Evolutionary conservation across 352 stramenopile genomes (phyloP), one percentile per base, ranked within the genome.

Genomic region (Globisporangium nodosum): DNA sequence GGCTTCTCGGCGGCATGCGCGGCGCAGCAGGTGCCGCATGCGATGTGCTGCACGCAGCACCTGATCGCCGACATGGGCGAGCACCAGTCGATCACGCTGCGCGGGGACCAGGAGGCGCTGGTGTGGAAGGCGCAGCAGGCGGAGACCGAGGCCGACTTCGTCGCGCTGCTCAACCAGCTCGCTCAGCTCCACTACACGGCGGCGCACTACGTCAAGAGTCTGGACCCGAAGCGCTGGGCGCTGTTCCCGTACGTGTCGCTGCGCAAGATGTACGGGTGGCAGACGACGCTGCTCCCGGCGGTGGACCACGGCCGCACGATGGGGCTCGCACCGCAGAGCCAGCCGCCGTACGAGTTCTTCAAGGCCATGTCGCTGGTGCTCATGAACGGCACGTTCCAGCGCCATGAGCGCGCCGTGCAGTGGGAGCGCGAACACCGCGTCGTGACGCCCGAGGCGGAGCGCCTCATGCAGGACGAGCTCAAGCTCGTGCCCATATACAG

Each of bases 241-340:
- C n/a, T 83, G 15, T 83, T 77, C 57, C 74, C 74, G 49, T 68
- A 78, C 52, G 45, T 78, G 52, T 54, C 69, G 5, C 48, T 68
- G 47, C 58, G 69, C 16, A 70, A 77, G 57, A 62, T 83, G 52
- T 83, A 78, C 61, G 74, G 74, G 21, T 83, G 74, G 74, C 71
- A 80, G 55, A 75, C 71, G 18, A 78, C 74, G 15, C 53, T 63
- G 35, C 66, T 75, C 20, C 47, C 66, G 20, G 51, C 65, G 13
- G 52, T 71, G 21, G 61, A 71, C 18, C 63, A 75, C 35, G 64
- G 62, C 13, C 40, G 61, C n/a, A 33, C 20, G 2, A 53, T 71
- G 46, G 58, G 62, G 0, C 27, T 69, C 3, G 35, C 58, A n/a
- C 64, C 51, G 18, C 56, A 11, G 30, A 69, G 47, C 2, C 68